Base-by-base conservation (phyloP, 2,329 filamentous ascomycete species). In the Grosmannia huntii region DNA sequence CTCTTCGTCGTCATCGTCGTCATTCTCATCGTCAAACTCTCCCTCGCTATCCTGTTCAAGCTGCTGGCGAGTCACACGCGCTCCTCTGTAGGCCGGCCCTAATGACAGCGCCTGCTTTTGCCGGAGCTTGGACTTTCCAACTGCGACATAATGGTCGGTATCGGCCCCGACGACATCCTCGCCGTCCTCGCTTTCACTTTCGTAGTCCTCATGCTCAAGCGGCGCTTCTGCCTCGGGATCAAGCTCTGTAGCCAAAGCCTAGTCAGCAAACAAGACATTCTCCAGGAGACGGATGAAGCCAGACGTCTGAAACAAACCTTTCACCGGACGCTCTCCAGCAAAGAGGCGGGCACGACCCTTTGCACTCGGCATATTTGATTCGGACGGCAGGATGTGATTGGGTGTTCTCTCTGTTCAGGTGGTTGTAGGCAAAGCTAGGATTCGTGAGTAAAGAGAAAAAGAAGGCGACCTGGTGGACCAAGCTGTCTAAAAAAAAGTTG, bases 61-160 rank as follows among this genome's bases (percentile, higher is more conserved):
- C 14, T 81, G 83, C 51, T 84, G 75, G 59, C 91, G 81, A 63
- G 84, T 90, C 41, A 96, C 81, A 53, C 82, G 81, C 21, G 87
- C 79, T 12, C 92, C 91, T 62, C 84, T 79, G 71, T 97, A 97
- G 67, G 89, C 81, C 16, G 86, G 84, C 0, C 90, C 92, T 1
- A 96, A 76, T 0, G 81, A 73, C 21, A 85, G 72, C 27, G 79
- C 78, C 38, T 89, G 84, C 59, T 83, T 83, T 67, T 89, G 85
- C 63, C 90, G 84, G 64, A 96, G 75, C 69, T 88, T 92, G 73
- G 87, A 94, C 76, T 91, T 94, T 23, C 85, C 87, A 36, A 96
- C 89, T 56, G 79, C 72, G 50, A 87, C 80, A 68, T 97, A 97
- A 69, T 97, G 92, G 66, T 96, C 92, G 36, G 91, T 87, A 23